Evolutionary conservation across 2,329 filamentous ascomycete species (phyloP).

Genomic region (Talaromyces albobiverticillius): DNA sequence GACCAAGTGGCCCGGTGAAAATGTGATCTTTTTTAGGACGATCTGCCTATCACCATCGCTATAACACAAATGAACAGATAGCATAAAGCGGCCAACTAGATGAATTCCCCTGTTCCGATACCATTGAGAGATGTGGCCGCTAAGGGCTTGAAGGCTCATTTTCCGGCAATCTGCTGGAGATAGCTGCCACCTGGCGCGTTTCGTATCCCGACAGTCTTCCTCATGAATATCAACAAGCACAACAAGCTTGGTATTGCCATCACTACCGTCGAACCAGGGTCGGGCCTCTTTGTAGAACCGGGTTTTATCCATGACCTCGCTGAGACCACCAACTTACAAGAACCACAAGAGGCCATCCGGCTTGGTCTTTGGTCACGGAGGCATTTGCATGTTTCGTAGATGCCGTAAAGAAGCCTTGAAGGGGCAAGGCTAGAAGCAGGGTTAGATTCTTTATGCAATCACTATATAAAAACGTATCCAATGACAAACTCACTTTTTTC

Average conservation of each 20-base stretch:
- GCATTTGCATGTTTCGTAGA: not conserved
- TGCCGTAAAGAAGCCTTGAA: not conserved
- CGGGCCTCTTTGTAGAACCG: not conserved
- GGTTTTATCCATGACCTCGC: not conserved
- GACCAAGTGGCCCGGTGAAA: not conserved
- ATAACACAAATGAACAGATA: not conserved
- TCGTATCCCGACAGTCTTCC: not conserved
- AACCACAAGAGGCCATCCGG: constrained; percentile 5
- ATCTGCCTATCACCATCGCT: not conserved
- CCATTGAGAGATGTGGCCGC: not conserved
- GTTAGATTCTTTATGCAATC: not conserved
- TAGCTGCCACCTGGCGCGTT: not conserved
- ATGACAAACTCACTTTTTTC: not conserved
- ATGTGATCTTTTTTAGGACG: not conserved
- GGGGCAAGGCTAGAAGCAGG: not conserved
- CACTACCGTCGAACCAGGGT: not conserved
- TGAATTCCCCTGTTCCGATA: not conserved
- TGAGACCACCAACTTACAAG: not conserved
- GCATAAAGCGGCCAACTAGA: not conserved
- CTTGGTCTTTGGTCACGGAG: not conserved
- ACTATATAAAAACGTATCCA: constrained; percentile 9
- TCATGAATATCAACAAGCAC: not conserved
- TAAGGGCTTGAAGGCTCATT: not conserved
- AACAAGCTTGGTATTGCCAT: not conserved
- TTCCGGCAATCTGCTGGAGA: not conserved